Evolutionary conservation across 176 grass and related monocot species (phyloP).

Genomic region (Oryza australiensis): DNA sequence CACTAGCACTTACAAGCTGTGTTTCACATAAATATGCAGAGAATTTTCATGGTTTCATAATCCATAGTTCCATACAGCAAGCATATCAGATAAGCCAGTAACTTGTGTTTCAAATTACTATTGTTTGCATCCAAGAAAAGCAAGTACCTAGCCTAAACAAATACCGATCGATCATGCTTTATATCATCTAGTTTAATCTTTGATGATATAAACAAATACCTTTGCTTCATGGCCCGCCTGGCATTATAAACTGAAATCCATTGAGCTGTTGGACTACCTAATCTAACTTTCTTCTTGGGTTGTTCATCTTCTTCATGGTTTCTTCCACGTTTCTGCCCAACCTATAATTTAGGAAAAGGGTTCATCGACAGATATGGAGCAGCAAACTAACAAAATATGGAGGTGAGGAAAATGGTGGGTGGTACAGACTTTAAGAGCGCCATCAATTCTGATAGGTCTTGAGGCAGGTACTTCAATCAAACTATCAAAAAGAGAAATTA

Average conservation of each 20-base stretch:
- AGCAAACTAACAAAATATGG: slow-evolving; percentile 31
- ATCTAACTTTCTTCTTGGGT: slow-evolving; percentile 91
- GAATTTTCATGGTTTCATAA: neutral
- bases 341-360: slow-evolving; percentile 44
- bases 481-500: slow-evolving; percentile 84
- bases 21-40: neutral
- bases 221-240: slow-evolving; percentile 87
- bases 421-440: slow-evolving; percentile 77
- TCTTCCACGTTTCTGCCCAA: slow-evolving; percentile 95
- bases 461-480: slow-evolving; percentile 70
- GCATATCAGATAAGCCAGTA: slow-evolving; percentile 8
- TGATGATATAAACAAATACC: slow-evolving; percentile 63
- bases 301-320: slow-evolving; percentile 92
- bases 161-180: slow-evolving; percentile 2
- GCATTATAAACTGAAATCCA: slow-evolving; percentile 99
- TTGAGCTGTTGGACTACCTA: slow-evolving; percentile 75
- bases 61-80: neutral
- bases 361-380: neutral
- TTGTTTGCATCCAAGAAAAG: neutral
- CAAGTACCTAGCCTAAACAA: slow-evolving; percentile 2
- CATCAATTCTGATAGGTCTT: slow-evolving; percentile 94
- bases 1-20: slow-evolving; percentile 9
- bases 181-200: slow-evolving; percentile 26
- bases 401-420: slow-evolving; percentile 4
- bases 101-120: neutral